These are phyloP conservation scores for Candida maesae DNA, from an alignment of 805 yeast genomes.

Conservation along the genomic window DNA sequence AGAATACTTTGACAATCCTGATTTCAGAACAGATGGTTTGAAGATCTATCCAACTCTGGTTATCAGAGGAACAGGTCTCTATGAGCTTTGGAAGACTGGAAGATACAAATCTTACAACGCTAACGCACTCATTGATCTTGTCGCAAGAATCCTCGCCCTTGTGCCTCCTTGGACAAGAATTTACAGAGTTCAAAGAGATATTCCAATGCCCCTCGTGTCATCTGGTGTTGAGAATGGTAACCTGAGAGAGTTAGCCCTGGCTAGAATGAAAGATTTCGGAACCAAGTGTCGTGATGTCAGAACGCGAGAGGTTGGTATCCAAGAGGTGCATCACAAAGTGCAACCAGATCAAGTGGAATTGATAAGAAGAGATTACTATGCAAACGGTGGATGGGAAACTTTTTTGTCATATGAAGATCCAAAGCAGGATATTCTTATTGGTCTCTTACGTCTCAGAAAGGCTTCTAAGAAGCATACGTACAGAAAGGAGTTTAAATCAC, in stretches of 20 bases:
- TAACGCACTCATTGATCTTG: conserved; percentile 87
- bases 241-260: conserved; percentile 88
- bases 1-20: conserved; percentile 96
- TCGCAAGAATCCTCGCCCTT: conserved; percentile 90
- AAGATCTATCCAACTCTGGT: conserved; percentile 95
- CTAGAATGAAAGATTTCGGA: conserved; percentile 98
- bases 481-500: conserved; percentile 79
- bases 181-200: conserved; percentile 97
- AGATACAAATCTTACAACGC: conserved; percentile 93
- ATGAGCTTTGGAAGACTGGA: conserved; percentile 97
- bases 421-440: conserved; percentile 90
- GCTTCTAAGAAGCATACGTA: conserved; percentile 87
- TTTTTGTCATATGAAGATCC: conserved; percentile 96
- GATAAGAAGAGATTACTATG: conserved; percentile 91
- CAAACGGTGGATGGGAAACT: conserved; percentile 99
- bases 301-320: conserved; percentile 97
- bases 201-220: conserved; percentile 97
- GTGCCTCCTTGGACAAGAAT: conserved; percentile 99
- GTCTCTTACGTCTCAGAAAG: conserved; percentile 80
- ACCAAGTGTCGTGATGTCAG: conserved; percentile 94
- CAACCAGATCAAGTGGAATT: conserved; percentile 96
- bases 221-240: conserved; percentile 98
- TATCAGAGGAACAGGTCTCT: conserved; percentile 94
- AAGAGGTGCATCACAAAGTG: conserved; percentile 95
- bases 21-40: conserved; percentile 93